Evolutionary conservation across 2,329 filamentous ascomycete species (phyloP).

Genomic region (Truncatella angustata): DNA sequence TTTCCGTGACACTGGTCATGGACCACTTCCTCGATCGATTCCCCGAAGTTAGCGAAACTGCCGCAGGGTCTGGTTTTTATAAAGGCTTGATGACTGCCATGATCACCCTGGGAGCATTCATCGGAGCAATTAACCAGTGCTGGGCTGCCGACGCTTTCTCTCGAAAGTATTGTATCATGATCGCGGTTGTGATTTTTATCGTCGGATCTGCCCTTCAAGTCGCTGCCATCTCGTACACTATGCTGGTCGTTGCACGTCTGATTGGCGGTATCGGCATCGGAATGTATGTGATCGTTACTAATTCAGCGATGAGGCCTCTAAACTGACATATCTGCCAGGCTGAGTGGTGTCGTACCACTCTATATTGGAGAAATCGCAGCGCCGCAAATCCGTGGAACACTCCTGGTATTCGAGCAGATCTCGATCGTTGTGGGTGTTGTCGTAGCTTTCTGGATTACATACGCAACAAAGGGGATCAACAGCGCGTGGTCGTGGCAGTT

Average conservation of each 20-base stretch:
- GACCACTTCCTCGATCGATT: constrained; percentile 47
- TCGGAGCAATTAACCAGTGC: constrained; percentile 46
- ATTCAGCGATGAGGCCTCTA: neutral
- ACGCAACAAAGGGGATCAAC: constrained; percentile 8
- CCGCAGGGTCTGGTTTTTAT: constrained; percentile 41
- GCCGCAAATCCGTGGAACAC: constrained; percentile 15
- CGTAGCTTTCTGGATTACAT: constrained; percentile 17
- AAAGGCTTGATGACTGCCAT: constrained; percentile 32
- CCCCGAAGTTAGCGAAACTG: constrained; percentile 42
- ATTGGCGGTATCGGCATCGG: constrained; percentile 53
- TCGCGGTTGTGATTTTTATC: constrained; percentile 41
- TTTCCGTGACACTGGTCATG: constrained; percentile 54
- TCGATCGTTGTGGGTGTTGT: constrained; percentile 24
- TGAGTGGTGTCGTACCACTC: constrained; percentile 13
- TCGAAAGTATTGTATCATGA: constrained; percentile 51
- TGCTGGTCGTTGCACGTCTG: constrained; percentile 53
- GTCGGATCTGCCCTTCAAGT: constrained; percentile 46
- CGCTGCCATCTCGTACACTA: constrained; percentile 42
- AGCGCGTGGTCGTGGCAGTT: constrained; percentile 10
- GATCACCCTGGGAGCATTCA: constrained; percentile 55
- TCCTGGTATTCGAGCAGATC: constrained; percentile 19
- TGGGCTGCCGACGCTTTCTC: constrained; percentile 51
- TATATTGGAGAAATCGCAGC: constrained; percentile 23
- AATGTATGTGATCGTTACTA: constrained; percentile 15
- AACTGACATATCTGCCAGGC: neutral